Evolutionary conservation across 352 stramenopile genomes (phyloP), one percentile per base, ranked within the genome.

Genomic region (Thalassiosira exigua): DNA sequence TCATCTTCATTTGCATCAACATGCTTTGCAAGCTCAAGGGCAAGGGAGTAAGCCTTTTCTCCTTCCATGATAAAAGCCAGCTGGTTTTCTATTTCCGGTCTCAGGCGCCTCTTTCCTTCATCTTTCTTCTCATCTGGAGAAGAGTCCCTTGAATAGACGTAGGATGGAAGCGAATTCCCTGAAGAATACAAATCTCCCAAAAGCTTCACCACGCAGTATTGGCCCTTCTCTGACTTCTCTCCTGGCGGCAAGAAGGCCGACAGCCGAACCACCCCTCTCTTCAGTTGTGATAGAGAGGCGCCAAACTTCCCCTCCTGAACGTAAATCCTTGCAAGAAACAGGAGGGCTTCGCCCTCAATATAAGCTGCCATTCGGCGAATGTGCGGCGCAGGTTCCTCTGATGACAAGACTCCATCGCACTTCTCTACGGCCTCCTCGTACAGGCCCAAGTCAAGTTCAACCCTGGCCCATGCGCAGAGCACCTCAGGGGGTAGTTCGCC

Each of bases 181-280:
- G 82, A 84, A 48, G 87, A 87, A 69, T 88, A 87, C 14, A 92
- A 64, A 65, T 92, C 87, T 42, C 87, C 87, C 24, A 89, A 69
- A 4, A 91, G 75, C 50, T 92, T 92, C 3, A 77, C 32, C 58
- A 72, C 65, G 62, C 78, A 89, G 54, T 76, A 80, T 33, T 50
- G 17, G 22, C 11, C 14, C 12, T 66, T 29, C 5, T 56, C 53
- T n/a, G n/a, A n/a, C 4, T 68, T 65, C 19, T 74, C 30, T 9
- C 53, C 27, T n/a, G n/a, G n/a, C n/a, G n/a, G n/a, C n/a, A n/a
- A n/a, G n/a, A n/a, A n/a, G 2, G 62, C 14, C 1, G 26, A 17
- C 27, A 84, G 78, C 42, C 19, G 51, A 27, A 62, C 50, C 30
- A 88, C 79, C 26, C 69, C 86, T 22, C 56, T 73, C 54, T 75